Base-by-base conservation (phyloP, 2,329 filamentous ascomycete species). In the Pseudogymnoascus destructans region DNA sequence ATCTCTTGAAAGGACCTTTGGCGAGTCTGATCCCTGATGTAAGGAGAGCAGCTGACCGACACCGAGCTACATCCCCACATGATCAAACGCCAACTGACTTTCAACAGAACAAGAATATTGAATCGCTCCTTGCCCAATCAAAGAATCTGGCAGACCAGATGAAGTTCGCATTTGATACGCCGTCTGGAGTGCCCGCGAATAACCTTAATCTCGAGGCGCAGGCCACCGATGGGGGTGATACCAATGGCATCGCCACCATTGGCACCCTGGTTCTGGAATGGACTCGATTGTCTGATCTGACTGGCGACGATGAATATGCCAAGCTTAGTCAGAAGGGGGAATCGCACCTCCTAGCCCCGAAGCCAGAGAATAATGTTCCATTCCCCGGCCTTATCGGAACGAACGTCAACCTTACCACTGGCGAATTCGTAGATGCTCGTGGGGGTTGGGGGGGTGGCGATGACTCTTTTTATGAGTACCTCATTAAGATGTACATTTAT, bases 401-500 rank as follows among this genome's bases (percentile, higher is more conserved):
- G 25, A 73, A 79, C 54, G 77, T 95, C 36, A 75, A 82, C 63
- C 77, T 89, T 61, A 67, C 73, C 1, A 82, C 79, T 3, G 89
- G 89, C 17, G 65, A 74, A 6, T 92, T 95, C 64, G 64, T 79
- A 11, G 80, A 92, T 66, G 78, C 78, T 21, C 66, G 64, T 1
- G 89, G 90, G 57, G 86, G 87, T 46, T 95, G 89, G 89, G 79
- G 80, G 36, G 88, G 85, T 56, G 85, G 86, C 5, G 79, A 79
- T 27, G 89, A 95, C 70, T 88, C 83, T 42, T 95, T 85, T 72
- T 95, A 95, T 72, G 89, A 95, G 72, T 95, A 95, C 66, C 79
- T 95, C 30, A 85, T 95, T 70, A 95, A 95, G 75, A 92, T 93
- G 87, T 95, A 84, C 66, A 71, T 92, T 58, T 95, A 95, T 69